Evolutionary conservation across 73 alveolate genomes (phyloP).

Genomic region (Uronychia setigera): DNA sequence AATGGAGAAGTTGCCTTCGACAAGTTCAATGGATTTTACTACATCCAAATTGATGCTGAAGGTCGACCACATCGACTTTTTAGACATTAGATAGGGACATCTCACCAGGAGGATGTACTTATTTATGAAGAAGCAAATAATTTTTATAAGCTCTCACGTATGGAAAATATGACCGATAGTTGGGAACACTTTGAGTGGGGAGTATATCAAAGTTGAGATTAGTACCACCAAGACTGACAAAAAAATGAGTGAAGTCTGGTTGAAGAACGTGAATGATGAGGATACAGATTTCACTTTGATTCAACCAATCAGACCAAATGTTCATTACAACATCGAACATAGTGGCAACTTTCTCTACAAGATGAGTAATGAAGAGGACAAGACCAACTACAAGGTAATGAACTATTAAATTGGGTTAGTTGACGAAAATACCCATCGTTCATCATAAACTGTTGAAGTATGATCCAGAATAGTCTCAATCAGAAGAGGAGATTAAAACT

Average conservation of each 20-base stretch:
- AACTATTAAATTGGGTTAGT: neutral
- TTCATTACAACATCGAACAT: conserved; percentile 41
- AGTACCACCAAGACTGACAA: conserved; percentile 12
- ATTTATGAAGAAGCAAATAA: conserved; percentile 44
- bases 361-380: conserved; percentile 55
- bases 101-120: conserved; percentile 12
- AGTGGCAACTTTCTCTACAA: conserved; percentile 47
- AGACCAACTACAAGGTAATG: conserved; percentile 32
- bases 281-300: conserved; percentile 36
- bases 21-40: conserved; percentile 48
- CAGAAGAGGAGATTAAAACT: neutral
- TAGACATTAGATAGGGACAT: conserved; percentile 56
- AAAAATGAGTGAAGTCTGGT: conserved; percentile 46
- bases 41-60: conserved; percentile 25
- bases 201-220: conserved; percentile 20
- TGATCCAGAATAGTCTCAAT: neutral
- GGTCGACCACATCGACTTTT: conserved; percentile 42
- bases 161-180: conserved; percentile 1
- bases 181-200: conserved; percentile 42
- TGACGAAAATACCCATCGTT: neutral
- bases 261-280: conserved; percentile 30
- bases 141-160: neutral
- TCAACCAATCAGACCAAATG: conserved; percentile 30
- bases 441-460: neutral
- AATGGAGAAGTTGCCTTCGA: conserved; percentile 60